Conservation (phyloP, 2,329 filamentous ascomycete genomes). For the Phyllosticta citriasiana region DNA sequence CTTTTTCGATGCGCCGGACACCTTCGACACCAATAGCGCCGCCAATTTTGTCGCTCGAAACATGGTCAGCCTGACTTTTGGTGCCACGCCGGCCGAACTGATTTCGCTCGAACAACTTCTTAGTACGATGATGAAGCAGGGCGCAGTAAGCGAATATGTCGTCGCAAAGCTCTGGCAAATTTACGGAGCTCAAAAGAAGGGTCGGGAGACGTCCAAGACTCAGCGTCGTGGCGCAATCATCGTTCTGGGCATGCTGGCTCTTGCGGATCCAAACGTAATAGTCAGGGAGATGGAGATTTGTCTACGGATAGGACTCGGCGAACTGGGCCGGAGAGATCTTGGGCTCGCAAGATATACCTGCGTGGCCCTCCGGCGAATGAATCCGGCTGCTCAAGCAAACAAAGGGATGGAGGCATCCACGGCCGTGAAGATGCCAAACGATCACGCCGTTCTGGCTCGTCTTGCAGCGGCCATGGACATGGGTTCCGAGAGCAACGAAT, state of each 20-base stretch:
- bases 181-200: constrained; percentile 80
- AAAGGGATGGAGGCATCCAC: constrained; percentile 48
- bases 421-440: constrained; percentile 63
- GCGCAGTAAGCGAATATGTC: constrained; percentile 75
- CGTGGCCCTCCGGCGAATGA: constrained; percentile 83
- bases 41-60: constrained; percentile 94
- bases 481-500: constrained; percentile 82
- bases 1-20: constrained; percentile 90
- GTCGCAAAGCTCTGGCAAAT: constrained; percentile 94
- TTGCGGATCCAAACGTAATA: constrained; percentile 85
- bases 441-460: constrained; percentile 75
- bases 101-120: constrained; percentile 92
- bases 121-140: constrained; percentile 94
- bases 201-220: constrained; percentile 70
- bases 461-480: constrained; percentile 80
- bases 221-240: constrained; percentile 92
- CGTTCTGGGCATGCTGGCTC: constrained; percentile 89
- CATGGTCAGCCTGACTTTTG: constrained; percentile 98
- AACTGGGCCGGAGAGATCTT: constrained; percentile 70
- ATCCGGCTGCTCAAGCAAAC: constrained; percentile 68
- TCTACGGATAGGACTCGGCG: constrained; percentile 77
- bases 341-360: constrained; percentile 92
- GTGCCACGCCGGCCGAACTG: constrained; percentile 85
- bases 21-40: constrained; percentile 77
- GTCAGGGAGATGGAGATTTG: constrained; percentile 93